Conservation (phyloP, 2,329 filamentous ascomycete genomes). For the Ophiocordyceps camponoti-floridani region DNA sequence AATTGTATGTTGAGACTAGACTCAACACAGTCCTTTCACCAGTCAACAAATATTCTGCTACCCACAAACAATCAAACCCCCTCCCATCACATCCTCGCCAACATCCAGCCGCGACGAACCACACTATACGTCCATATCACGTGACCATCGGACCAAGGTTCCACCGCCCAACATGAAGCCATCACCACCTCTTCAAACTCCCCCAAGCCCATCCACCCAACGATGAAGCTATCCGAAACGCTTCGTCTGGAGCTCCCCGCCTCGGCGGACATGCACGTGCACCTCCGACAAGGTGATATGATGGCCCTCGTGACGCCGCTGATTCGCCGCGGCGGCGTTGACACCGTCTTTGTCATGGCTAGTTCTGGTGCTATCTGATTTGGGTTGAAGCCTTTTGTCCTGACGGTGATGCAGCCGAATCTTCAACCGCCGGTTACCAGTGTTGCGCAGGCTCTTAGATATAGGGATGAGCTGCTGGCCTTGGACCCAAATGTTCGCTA, state of each 20-base stretch:
- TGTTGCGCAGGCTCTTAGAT: slow-evolving; percentile 44
- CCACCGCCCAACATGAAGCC: too few relatives aligned
- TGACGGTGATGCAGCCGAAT: slow-evolving; percentile 37
- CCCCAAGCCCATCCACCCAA: too few relatives aligned
- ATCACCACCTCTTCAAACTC: too few relatives aligned
- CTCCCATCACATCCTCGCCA: too few relatives aligned
- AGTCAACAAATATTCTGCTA: too few relatives aligned
- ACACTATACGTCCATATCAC: too few relatives aligned
- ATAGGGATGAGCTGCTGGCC: slow-evolving; percentile 40
- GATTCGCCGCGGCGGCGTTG: slow-evolving; percentile 42
- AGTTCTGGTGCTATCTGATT: not conserved
- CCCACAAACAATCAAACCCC: too few relatives aligned
- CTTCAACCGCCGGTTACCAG: slow-evolving; percentile 45
- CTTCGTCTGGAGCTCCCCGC: slow-evolving; percentile 32
- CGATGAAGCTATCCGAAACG: not conserved
- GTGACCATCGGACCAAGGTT: too few relatives aligned
- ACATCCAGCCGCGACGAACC: too few relatives aligned
- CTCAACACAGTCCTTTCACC: too few relatives aligned
- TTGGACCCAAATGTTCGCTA: slow-evolving; percentile 46
- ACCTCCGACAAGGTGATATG: slow-evolving; percentile 43
- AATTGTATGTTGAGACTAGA: too few relatives aligned
- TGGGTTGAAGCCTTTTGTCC: not conserved
- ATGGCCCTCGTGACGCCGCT: slow-evolving; percentile 37
- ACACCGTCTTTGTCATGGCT: slow-evolving; percentile 37
- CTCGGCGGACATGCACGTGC: slow-evolving; percentile 52